Conservation (phyloP, 202 grass and related monocot species). For the Hordeum pubiflorum region DNA sequence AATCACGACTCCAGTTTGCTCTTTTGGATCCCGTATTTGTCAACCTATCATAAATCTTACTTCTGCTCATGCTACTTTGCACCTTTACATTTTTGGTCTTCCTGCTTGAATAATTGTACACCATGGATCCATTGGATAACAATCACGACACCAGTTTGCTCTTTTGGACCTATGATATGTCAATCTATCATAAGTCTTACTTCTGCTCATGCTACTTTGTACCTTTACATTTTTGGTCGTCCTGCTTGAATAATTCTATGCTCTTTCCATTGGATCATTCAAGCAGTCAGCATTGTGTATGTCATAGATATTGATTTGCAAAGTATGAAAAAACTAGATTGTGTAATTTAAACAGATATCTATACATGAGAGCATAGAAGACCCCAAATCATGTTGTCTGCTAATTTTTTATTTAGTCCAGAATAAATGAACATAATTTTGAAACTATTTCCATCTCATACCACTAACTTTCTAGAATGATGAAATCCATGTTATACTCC, state of each 20-base stretch:
- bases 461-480: neutral
- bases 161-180: neutral
- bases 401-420: neutral
- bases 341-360: neutral
- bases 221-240: neutral
- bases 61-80: neutral
- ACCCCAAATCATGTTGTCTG: neutral
- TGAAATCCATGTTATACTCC: neutral
- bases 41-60: neutral
- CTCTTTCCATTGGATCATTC: neutral
- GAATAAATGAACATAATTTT: neutral
- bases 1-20: neutral
- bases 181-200: neutral
- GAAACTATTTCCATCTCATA: neutral
- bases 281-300: neutral
- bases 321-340: constrained; percentile 9
- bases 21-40: neutral
- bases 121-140: neutral
- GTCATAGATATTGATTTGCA: neutral
- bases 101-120: constrained; percentile 1
- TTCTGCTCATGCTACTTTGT: neutral
- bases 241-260: constrained; percentile 5
- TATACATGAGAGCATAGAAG: neutral
- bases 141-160: neutral
- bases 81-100: neutral